A percentile compares a stretch with the other conserved stretches of the same genome.
phyloP scores from a whole-genome alignment of 108 stramenopile species.

The Fistulifera pelliculosa region DNA sequence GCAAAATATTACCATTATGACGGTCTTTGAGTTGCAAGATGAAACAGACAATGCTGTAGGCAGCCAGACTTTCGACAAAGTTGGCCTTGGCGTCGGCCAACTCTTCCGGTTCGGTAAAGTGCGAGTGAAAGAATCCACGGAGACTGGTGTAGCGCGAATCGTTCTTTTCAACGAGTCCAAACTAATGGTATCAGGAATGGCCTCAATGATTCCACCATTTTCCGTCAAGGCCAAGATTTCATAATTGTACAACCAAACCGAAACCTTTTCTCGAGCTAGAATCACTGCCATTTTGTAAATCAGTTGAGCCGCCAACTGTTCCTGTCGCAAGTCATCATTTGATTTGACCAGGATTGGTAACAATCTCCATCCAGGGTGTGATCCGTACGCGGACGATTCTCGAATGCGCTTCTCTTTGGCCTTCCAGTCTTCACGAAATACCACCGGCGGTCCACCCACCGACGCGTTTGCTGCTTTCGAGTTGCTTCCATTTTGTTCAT shows the following conservation, averaged over 20 bases:
- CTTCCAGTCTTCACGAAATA: constrained; percentile 92
- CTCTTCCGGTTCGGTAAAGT: constrained; percentile 56
- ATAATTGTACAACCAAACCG: constrained; percentile 90
- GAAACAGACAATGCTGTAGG: constrained; percentile 90
- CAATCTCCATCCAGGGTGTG: constrained; percentile 84
- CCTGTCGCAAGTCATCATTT: constrained; percentile 96
- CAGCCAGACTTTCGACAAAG: constrained; percentile 90
- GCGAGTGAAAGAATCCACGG: constrained; percentile 69
- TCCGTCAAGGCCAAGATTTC: constrained; percentile 89
- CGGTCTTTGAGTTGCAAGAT: constrained; percentile 97
- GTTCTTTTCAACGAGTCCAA: constrained; percentile 83
- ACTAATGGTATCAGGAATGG: constrained; percentile 90
- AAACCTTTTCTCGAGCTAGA: constrained; percentile 75
- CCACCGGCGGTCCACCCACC: constrained; percentile 59
- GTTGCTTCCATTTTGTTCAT: background rate
- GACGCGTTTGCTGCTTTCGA: constrained; percentile 6
- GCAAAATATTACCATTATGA: constrained; percentile 93
- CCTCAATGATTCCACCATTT: constrained; percentile 91
- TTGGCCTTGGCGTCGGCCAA: constrained; percentile 74
- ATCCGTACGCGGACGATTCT: constrained; percentile 66
- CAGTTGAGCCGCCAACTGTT: constrained; percentile 89
- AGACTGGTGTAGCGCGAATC: constrained; percentile 75
- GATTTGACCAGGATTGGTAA: constrained; percentile 93
- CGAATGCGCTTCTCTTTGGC: constrained; percentile 83
- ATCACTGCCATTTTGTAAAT: constrained; percentile 84